These are phyloP conservation scores for Rubus idaeus DNA, from an alignment of 306 rosid species.

Conservation along the genomic window DNA sequence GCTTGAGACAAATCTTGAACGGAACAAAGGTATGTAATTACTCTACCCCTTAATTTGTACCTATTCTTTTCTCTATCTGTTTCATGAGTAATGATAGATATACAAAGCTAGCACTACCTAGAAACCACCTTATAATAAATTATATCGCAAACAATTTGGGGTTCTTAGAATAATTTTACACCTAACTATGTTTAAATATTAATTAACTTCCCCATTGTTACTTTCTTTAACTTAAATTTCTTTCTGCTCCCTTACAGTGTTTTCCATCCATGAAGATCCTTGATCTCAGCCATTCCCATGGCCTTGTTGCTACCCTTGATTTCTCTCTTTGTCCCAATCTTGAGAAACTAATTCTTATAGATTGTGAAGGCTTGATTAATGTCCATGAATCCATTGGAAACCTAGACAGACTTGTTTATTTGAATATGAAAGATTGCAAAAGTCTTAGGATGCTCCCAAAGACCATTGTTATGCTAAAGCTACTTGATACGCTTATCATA, in stretches of 20 bases:
- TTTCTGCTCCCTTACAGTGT: neutral
- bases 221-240: neutral
- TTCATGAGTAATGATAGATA: too few species aligned
- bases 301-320: neutral
- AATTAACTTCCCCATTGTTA: neutral
- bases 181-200: too few species aligned
- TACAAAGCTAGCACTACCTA: too few species aligned
- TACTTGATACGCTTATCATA: neutral
- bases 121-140: too few species aligned
- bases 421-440: slow-evolving; percentile 15
- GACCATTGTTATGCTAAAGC: neutral
- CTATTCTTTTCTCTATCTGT: neutral
- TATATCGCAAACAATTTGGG: too few species aligned
- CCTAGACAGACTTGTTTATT: neutral
- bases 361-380: neutral
- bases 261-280: slow-evolving; percentile 15
- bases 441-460: slow-evolving; percentile 12
- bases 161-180: too few species aligned
- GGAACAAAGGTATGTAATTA: neutral
- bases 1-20: neutral
- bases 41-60: neutral
- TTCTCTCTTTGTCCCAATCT: slow-evolving; percentile 2
- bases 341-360: slow-evolving; percentile 4
- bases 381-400: slow-evolving; percentile 20
- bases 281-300: slow-evolving; percentile 19